Conservation (phyloP, 2,329 filamentous ascomycete genomes). For the Fusarium dimerum region DNA sequence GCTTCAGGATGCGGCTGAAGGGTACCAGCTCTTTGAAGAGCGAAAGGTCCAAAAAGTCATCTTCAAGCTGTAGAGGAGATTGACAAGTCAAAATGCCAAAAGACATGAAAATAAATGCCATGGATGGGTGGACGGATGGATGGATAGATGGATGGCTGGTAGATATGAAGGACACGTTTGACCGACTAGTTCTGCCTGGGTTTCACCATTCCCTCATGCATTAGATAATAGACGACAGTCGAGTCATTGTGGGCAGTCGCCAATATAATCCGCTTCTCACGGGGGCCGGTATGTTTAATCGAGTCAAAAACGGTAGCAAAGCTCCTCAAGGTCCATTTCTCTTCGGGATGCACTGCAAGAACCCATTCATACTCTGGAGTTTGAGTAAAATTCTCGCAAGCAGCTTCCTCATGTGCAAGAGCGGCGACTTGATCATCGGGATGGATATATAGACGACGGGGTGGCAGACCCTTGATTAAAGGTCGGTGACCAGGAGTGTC, state of each 20-base stretch:
- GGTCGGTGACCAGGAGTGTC: conserved; percentile 52
- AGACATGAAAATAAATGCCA: neutral
- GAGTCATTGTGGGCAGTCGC: conserved; percentile 78
- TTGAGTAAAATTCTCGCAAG: conserved; percentile 46
- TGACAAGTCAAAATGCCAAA: neutral
- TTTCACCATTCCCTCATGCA: conserved; percentile 86
- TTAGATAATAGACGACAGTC: conserved; percentile 80
- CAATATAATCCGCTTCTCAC: conserved; percentile 70
- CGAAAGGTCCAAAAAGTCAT: conserved; percentile 76
- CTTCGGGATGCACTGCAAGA: conserved; percentile 69
- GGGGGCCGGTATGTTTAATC: conserved; percentile 47
- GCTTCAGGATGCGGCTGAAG: conserved; percentile 63
- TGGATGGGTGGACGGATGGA: neutral
- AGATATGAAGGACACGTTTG: neutral
- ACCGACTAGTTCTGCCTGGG: conserved; percentile 70
- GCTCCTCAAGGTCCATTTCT: conserved; percentile 68
- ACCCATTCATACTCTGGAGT: conserved; percentile 72
- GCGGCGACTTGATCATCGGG: conserved; percentile 80
- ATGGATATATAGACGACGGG: conserved; percentile 73
- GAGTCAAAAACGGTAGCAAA: conserved; percentile 73
- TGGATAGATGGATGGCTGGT: conserved; percentile 22
- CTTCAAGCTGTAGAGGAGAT: conserved; percentile 51
- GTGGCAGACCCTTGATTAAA: conserved; percentile 72
- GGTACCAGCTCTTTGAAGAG: conserved; percentile 71
- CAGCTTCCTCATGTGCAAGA: conserved; percentile 59